Conservation (phyloP, 805 yeast genomes). For the Scheffersomyces ergatensis region DNA sequence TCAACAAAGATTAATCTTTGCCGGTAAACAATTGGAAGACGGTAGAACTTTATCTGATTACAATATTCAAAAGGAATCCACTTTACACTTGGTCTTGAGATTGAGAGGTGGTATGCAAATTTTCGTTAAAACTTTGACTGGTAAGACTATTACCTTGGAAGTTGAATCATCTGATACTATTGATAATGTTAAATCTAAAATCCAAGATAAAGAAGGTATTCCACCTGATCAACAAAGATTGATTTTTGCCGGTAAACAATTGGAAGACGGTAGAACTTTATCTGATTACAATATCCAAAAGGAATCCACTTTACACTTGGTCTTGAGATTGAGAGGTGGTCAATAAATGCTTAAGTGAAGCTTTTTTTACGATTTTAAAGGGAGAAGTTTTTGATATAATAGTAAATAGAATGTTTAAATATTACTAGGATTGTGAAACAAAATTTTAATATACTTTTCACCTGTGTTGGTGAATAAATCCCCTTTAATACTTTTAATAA, state of each 20-base stretch:
- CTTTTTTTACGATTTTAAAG: neutral
- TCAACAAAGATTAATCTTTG: constrained; percentile 99
- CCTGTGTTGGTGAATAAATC: no score
- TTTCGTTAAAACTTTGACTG: constrained; percentile 49
- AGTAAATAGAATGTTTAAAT: no score
- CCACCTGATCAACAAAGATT: constrained; percentile 99
- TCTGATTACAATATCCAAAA: constrained; percentile 98
- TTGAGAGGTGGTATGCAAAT: constrained; percentile 80
- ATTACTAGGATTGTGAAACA: no score
- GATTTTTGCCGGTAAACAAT: constrained; percentile 98
- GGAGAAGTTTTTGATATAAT: no score
- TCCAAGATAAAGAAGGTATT: constrained; percentile 98
- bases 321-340: constrained; percentile 98
- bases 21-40: constrained; percentile 99
- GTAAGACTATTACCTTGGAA: constrained; percentile 80
- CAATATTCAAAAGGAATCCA: constrained; percentile 97
- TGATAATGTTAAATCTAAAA: constrained; percentile 97
- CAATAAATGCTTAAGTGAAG: constrained; percentile 29
- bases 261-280: constrained; percentile 97
- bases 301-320: constrained; percentile 95
- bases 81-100: constrained; percentile 91
- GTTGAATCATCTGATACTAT: constrained; percentile 98
- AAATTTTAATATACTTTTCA: no score
- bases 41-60: constrained; percentile 98
- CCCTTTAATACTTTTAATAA: no score